Percentiles rank a stretch among this genome's conserved stretches.
phyloP scores from a whole-genome alignment of 2,329 filamentous ascomycete genomes.

The Pezizomycotina sp. region DNA sequence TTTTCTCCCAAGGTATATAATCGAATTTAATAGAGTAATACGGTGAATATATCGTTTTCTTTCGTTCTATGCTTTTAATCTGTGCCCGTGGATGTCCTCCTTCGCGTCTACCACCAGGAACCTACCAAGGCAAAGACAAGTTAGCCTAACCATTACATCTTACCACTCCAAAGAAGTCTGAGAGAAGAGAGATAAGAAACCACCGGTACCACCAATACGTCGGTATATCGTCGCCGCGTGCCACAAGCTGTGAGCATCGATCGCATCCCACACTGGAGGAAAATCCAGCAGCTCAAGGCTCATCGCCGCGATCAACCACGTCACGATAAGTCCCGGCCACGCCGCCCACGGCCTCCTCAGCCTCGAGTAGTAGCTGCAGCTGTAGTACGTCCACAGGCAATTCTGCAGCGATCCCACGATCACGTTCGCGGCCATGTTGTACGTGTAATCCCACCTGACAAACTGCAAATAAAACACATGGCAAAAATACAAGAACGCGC shows the following conservation, averaged over 20 bases:
- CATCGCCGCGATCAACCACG: constrained; percentile 86
- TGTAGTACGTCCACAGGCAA: constrained; percentile 71
- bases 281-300: constrained; percentile 92
- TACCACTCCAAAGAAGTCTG: too few relatives aligned
- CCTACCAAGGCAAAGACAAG: constrained; percentile 1
- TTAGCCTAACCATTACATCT: background rate
- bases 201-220: constrained; percentile 65
- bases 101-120: constrained; percentile 13
- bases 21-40: too few relatives aligned
- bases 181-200: background rate
- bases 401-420: constrained; percentile 66
- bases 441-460: constrained; percentile 84
- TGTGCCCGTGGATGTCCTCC: constrained; percentile 16
- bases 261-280: constrained; percentile 58
- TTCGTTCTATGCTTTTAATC: constrained; percentile 19
- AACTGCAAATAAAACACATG: constrained; percentile 75
- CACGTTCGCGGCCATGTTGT: constrained; percentile 96
- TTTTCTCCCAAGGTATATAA: too few relatives aligned
- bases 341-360: constrained; percentile 59
- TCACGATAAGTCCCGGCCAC: constrained; percentile 80
- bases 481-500: constrained; percentile 49
- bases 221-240: constrained; percentile 84
- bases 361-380: constrained; percentile 53
- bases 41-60: too few relatives aligned
- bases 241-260: constrained; percentile 94